Conservation (phyloP, 345 rosid genomes). For the Eutrema yunnanense region DNA sequence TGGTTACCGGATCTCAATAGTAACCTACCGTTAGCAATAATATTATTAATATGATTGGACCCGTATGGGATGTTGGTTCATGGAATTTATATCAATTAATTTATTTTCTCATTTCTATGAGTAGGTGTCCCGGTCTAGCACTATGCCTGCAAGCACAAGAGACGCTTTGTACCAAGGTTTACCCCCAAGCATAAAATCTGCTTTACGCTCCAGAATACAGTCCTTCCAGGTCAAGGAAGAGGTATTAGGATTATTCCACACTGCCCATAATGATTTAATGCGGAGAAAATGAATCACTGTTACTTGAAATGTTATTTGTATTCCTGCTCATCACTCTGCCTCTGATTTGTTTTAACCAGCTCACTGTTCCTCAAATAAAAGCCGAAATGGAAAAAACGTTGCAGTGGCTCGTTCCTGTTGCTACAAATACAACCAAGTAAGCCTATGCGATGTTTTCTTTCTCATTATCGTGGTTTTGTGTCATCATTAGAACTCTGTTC, state of each 20-base stretch:
- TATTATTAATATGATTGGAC: not conserved
- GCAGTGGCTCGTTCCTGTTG: conserved; percentile 96
- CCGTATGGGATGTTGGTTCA: not conserved
- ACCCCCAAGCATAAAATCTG: conserved; percentile 80
- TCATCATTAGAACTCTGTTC: not conserved
- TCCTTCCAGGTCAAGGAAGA: conserved; percentile 71
- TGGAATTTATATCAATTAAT: not conserved
- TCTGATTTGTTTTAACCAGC: conserved; percentile 37
- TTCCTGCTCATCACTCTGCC: conserved; percentile 9
- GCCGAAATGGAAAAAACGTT: conserved; percentile 93
- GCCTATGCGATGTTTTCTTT: not conserved
- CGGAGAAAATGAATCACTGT: not conserved
- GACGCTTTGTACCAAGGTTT: conserved; percentile 95
- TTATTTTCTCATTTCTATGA: conserved; percentile 13
- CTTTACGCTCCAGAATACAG: conserved; percentile 68
- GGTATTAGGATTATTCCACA: conserved; percentile 35
- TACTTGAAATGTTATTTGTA: conserved; percentile 3
- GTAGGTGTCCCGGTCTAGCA: conserved; percentile 92
- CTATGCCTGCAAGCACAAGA: conserved; percentile 87
- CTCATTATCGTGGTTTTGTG: not conserved
- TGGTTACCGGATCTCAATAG: not conserved
- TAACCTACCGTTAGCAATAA: not conserved
- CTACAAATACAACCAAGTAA: conserved; percentile 92
- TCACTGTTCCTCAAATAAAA: conserved; percentile 71
- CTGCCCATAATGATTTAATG: not conserved